Evolutionary conservation across 2,329 filamentous ascomycete genomes (phyloP), one percentile per base, ranked within the genome.

Genomic region (Rhynchosporium graminicola): DNA sequence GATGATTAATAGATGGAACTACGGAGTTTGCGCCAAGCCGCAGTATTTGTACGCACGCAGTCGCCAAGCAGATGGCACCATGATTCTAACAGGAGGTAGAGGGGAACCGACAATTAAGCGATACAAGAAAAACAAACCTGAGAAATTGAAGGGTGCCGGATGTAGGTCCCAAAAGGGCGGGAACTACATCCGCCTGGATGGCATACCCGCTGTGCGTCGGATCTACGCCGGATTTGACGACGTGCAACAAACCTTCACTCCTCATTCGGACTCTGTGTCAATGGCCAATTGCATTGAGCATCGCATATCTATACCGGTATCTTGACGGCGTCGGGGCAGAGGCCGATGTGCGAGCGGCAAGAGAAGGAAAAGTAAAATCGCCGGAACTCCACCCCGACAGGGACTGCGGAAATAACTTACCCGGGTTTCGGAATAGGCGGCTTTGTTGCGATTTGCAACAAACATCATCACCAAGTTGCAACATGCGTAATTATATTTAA

Each of bases 141-240:
- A 36, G 9, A 36, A 36, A 1, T 36, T 36, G 2, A 36, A 36
- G 9, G 5, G 20, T 36, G 33, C 33, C 20, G 43, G 20, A 28
- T 28, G 43, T 46, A 46, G 4, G 20, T 3, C 43, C 15, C 42
- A n/a, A 20, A 8, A 26, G 8, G 43, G 43, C 43, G n/a, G 43
- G n/a, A 46, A 20, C 10, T 46, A 46, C 43, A 26, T 46, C 43
- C 43, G 43, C 43, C 8, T 20, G 20, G n/a, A n/a, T 20, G 15
- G n/a, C 43, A 20, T 20, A 5, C 20, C 43, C 43, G 43, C 43
- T 15, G 1, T n/a, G 43, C 33, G 43, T 46, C 43, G 43, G 43
- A 46, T 46, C 43, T 46, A 46, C 43, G 43, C 43, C 43, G 43
- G 43, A 46, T 46, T 26, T 46, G 43, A 46, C 43, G 43, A 20